Conservation (phyloP, 139 green algal species). For the Eudorina sp. region DNA sequence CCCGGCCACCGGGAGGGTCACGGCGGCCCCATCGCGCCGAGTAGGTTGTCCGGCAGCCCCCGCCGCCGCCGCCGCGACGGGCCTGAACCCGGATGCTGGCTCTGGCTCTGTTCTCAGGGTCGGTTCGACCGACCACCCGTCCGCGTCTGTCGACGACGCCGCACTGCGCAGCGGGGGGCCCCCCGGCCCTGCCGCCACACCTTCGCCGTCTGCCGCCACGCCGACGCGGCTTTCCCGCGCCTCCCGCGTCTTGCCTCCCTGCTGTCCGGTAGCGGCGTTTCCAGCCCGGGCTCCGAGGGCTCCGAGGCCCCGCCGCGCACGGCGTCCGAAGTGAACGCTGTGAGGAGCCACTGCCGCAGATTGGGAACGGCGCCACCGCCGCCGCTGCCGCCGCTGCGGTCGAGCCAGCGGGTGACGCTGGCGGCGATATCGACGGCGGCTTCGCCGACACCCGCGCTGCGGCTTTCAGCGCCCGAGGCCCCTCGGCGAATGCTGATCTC, state of each 20-base stretch:
- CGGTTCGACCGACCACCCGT: not conserved
- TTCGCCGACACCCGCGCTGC: too few relatives aligned
- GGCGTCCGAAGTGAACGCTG: not conserved
- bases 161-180: too few relatives aligned
- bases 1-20: too few relatives aligned
- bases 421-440: not conserved
- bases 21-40: not conserved
- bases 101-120: not conserved
- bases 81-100: not conserved
- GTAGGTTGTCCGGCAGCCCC: not conserved
- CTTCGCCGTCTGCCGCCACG: too few relatives aligned
- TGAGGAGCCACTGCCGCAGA: conserved; percentile 14
- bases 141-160: not conserved
- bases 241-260: not conserved
- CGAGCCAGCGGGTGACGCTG: conserved; percentile 16
- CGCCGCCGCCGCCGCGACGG: too few relatives aligned
- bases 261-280: not conserved
- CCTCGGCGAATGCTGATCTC: not conserved
- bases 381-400: not conserved
- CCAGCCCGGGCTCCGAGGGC: not conserved
- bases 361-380: too few relatives aligned
- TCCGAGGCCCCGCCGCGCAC: not conserved
- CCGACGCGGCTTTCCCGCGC: too few relatives aligned
- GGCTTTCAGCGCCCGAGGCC: too few relatives aligned
- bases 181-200: too few relatives aligned